Conservation (phyloP, 768 basidiomycete species). For the Psilocybe azurescens region DNA sequence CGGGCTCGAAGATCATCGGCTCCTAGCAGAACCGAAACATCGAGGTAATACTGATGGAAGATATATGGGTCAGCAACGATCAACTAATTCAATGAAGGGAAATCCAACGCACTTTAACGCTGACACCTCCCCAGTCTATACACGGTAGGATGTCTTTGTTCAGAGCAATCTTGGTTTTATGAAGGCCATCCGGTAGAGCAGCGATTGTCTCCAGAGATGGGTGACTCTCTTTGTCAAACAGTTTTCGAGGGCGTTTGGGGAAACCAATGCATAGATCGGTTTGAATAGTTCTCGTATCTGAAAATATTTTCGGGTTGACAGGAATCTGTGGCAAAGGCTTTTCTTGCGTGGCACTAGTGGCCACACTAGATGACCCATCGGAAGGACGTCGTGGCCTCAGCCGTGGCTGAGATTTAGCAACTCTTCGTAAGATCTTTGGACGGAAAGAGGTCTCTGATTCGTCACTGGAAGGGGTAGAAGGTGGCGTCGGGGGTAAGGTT, state of each 20-base stretch:
- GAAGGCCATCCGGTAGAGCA: constrained; percentile 70
- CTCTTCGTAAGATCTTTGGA: constrained; percentile 39
- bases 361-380: constrained; percentile 21
- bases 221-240: constrained; percentile 43
- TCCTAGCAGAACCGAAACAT: constrained; percentile 69
- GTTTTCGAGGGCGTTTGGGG: constrained; percentile 66
- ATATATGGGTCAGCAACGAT: constrained; percentile 13
- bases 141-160: constrained; percentile 65
- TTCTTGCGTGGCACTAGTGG: constrained; percentile 28
- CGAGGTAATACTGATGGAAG: constrained; percentile 67
- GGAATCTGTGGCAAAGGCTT: constrained; percentile 51
- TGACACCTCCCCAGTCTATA: constrained; percentile 70
- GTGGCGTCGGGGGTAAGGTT: constrained; percentile 48
- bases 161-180: constrained; percentile 61
- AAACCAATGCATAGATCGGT: constrained; percentile 69
- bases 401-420: constrained; percentile 37
- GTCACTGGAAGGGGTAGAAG: constrained; percentile 56
- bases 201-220: constrained; percentile 51
- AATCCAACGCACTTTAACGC: constrained; percentile 60
- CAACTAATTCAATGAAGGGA: constrained; percentile 4
- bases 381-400: constrained; percentile 28
- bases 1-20: constrained; percentile 67
- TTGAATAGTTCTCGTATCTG: constrained; percentile 50
- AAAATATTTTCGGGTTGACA: constrained; percentile 36
- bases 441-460: constrained; percentile 36